These are phyloP conservation scores for Cryphonectria radicalis DNA, from an alignment of 2,329 filamentous ascomycete species.

Conservation along the genomic window DNA sequence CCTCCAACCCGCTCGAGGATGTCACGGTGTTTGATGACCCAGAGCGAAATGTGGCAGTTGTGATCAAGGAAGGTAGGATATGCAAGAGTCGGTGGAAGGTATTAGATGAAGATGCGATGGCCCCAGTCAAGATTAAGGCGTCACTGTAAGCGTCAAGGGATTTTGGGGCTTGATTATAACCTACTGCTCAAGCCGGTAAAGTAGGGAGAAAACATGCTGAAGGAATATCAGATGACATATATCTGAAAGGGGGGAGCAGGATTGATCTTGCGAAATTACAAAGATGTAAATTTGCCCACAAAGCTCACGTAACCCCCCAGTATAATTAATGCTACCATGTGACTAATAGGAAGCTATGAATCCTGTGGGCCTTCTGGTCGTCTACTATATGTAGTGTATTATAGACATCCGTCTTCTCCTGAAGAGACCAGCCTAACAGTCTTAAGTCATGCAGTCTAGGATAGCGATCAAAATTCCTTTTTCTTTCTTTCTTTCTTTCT, in stretches of 20 bases:
- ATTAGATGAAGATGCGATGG: constrained; percentile 21
- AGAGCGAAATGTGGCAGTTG: constrained; percentile 49
- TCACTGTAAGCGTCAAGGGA: constrained; percentile 5
- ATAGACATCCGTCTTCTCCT: background rate
- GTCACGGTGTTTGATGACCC: constrained; percentile 52
- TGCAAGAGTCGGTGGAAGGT: constrained; percentile 34
- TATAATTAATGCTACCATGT: background rate
- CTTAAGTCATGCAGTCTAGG: background rate
- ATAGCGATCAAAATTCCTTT: background rate
- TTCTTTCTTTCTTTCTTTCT: background rate
- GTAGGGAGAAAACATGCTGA: background rate
- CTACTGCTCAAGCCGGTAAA: background rate
- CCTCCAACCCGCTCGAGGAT: constrained; percentile 56
- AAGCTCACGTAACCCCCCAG: background rate
- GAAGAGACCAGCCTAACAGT: background rate
- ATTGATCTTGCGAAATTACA: background rate
- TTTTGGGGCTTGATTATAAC: background rate
- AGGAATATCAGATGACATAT: background rate
- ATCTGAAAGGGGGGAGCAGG: background rate
- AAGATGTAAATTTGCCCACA: background rate
- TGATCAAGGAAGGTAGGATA: constrained; percentile 57
- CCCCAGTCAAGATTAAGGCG: constrained; percentile 20
- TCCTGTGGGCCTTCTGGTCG: background rate
- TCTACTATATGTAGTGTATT: background rate
- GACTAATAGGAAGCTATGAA: background rate